Base-by-base conservation (phyloP, 2,329 filamentous ascomycete species). In the Alternaria novae-zelandiae region DNA sequence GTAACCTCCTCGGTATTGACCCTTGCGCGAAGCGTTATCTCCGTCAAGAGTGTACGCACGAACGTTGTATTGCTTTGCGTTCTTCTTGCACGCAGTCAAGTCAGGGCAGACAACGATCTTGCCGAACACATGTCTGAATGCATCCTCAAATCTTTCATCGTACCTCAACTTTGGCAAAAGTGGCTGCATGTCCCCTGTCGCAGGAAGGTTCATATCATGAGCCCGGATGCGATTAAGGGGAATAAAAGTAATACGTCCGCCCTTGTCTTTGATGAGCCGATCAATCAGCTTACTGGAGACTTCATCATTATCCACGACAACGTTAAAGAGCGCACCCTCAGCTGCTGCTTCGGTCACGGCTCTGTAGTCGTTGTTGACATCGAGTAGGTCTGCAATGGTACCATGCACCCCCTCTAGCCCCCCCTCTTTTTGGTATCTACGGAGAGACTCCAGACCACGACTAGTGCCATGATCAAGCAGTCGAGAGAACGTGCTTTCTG, bases 51-150 rank as follows among this genome's bases (percentile, higher is more conserved):
- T 99, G 69, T 99, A 97, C 32, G 93, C 94, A 72, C 94, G 94
- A 23, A 98, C 90, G 17, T 92, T 92, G 74, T 98, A 95, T 72
- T 92, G 97, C 74, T 95, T 89, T 21, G 96, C 93, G 77, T 97
- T 97, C 75, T 97, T 94, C 12, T 91, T 89, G 51, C 94, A 96
- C 62, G 97, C 88, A 53, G 92, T 88, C 66, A 99, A 83, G 70
- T 93, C 97, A 3, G 95, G 94, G 70, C 96, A 98, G 59, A 99
- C 91, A 56, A 99, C 93, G 0, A 93, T 96, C 80, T 93, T 96
- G 50, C 94, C 96, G 81, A 99, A 99, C 1, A 99, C 93, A 77
- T 97, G 94, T 75, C 92, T 90, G 78, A 99, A 96, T 0, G 96
- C 96, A 72, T 89, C 91, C 62, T 96, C 93, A 71, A 90, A 97